These are phyloP conservation scores for Cytauxzoon felis DNA, from an alignment of 169 alveolate species.

Conservation along the genomic window DNA sequence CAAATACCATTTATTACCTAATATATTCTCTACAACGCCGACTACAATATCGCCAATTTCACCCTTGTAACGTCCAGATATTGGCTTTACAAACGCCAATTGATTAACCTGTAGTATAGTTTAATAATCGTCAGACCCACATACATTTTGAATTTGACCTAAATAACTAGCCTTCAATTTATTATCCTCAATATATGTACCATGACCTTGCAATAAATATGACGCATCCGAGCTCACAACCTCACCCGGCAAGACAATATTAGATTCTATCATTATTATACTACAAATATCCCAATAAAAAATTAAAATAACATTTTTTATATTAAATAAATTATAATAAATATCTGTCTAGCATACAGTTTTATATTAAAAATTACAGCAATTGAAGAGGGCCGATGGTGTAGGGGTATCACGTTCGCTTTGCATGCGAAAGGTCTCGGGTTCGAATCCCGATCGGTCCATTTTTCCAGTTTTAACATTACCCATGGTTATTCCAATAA, in stretches of 20 bases:
- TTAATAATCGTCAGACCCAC: not conserved
- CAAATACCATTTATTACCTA: slow-evolving; percentile 83
- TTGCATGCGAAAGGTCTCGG: slow-evolving; percentile 96
- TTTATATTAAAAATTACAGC: slow-evolving; percentile 1
- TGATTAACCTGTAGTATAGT: slow-evolving; percentile 74
- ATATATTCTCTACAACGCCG: slow-evolving; percentile 77
- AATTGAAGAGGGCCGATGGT: slow-evolving; percentile 61
- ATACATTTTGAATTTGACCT: slow-evolving; percentile 40
- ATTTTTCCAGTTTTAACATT: not conserved
- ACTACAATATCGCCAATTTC: slow-evolving; percentile 82
- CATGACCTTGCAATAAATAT: slow-evolving; percentile 51
- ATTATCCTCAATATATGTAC: slow-evolving; percentile 34
- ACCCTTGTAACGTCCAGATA: slow-evolving; percentile 76
- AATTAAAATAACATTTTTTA: not conserved
- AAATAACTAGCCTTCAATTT: slow-evolving; percentile 27
- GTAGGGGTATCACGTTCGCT: slow-evolving; percentile 94
- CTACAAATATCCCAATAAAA: not conserved
- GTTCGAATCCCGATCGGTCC: slow-evolving; percentile 86
- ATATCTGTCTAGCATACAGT: not conserved
- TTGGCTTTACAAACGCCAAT: slow-evolving; percentile 78
- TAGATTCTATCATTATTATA: slow-evolving; percentile 4
- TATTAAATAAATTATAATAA: not conserved
- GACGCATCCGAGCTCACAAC: slow-evolving; percentile 31
- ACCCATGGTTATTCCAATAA: not conserved
- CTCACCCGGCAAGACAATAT: slow-evolving; percentile 55